These are phyloP conservation scores for Protomyces pachydermus DNA, from an alignment of 1,139 yeast species.

Conservation along the genomic window DNA sequence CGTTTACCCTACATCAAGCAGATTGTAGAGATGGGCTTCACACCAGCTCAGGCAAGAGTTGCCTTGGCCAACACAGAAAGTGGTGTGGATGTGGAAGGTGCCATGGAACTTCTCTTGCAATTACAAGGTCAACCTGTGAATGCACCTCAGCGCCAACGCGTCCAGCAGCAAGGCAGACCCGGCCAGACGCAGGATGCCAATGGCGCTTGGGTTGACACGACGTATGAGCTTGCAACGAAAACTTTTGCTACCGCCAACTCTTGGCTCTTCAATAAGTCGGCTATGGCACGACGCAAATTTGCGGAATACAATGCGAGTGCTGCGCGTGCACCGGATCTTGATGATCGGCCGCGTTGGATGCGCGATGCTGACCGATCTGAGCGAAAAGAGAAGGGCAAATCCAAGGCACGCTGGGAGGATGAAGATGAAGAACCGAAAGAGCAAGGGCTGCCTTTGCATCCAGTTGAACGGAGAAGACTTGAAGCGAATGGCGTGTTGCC, in stretches of 20 bases:
- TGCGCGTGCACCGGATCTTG: not conserved
- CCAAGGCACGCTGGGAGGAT: slow-evolving; percentile 7
- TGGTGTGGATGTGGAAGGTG: slow-evolving; percentile 61
- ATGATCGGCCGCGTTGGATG: slow-evolving; percentile 27
- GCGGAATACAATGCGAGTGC: slow-evolving; percentile 20
- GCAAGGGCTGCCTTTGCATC: slow-evolving; percentile 23
- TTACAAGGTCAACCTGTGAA: not conserved
- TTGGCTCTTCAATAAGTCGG: slow-evolving; percentile 20
- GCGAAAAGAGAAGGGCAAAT: slow-evolving; percentile 21
- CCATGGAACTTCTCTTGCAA: slow-evolving; percentile 49
- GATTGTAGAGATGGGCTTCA: slow-evolving; percentile 74
- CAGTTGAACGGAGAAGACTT: slow-evolving; percentile 14
- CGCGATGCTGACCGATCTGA: slow-evolving; percentile 22
- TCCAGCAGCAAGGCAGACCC: not conserved
- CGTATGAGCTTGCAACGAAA: slow-evolving; percentile 17
- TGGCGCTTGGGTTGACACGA: slow-evolving; percentile 24
- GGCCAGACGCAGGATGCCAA: slow-evolving; percentile 11
- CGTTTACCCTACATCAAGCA: slow-evolving; percentile 53
- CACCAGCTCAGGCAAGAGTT: slow-evolving; percentile 54
- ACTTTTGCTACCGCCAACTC: slow-evolving; percentile 14
- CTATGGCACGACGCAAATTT: slow-evolving; percentile 21
- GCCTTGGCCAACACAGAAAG: slow-evolving; percentile 53
- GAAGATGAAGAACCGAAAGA: slow-evolving; percentile 10
- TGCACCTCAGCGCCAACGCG: not conserved
- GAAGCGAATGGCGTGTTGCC: slow-evolving; percentile 20